Percentiles rank a stretch among this genome's conserved stretches.
Evolutionary conservation across 169 alveolate species (phyloP).

Genomic region (Prorocentrum cordatum): DNA sequence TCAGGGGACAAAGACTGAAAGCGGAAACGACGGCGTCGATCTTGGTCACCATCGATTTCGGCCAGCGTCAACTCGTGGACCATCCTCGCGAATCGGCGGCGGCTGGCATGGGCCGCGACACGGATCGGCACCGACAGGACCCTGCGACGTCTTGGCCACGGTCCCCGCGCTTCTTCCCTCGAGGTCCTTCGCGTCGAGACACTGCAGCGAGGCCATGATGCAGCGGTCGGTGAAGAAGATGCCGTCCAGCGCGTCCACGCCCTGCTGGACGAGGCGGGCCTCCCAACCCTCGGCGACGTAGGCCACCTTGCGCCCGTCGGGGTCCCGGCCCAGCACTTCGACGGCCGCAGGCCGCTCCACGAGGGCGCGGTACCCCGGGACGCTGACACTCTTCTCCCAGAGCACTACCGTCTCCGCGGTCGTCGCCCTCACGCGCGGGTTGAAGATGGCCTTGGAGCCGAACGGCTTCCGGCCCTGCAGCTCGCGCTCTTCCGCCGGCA

Average conservation of each 20-base stretch:
- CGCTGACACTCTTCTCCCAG: neutral
- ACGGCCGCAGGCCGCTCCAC: neutral
- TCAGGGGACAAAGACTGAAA: no score
- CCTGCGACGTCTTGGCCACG: no score
- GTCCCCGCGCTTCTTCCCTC: no score
- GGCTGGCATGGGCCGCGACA: no score
- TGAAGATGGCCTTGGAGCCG: neutral
- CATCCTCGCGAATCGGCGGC: no score
- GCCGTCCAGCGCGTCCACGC: neutral
- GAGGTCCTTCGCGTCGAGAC: no score
- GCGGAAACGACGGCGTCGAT: no score
- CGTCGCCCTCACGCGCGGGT: neutral
- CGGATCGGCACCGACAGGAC: no score
- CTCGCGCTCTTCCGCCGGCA: neutral
- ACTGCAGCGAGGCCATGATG: neutral
- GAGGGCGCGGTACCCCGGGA: neutral
- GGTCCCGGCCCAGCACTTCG: neutral
- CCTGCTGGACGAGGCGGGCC: neutral
- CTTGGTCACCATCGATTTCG: no score
- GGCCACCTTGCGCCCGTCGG: neutral
- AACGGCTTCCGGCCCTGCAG: neutral
- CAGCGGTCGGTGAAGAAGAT: neutral
- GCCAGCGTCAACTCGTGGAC: no score
- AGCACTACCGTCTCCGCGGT: neutral
- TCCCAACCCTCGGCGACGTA: neutral